These are phyloP conservation scores for Albophoma yamanashiensis DNA, from an alignment of 2,329 filamentous ascomycete genomes.

Conservation along the genomic window DNA sequence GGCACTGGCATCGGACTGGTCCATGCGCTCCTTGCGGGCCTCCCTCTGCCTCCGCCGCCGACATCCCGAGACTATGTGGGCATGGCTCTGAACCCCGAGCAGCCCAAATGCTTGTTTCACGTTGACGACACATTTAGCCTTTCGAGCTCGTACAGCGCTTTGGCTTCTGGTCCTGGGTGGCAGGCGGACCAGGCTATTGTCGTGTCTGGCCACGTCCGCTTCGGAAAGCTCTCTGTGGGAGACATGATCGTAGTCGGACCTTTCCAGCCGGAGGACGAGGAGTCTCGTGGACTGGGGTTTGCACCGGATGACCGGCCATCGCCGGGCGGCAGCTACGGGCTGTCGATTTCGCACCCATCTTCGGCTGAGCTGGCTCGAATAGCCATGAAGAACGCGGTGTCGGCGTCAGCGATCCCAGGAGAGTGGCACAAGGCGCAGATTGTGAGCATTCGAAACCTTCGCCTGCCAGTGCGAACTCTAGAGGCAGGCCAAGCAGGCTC, in stretches of 20 bases:
- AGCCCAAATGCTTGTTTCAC: constrained; percentile 64
- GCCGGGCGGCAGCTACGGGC: constrained; percentile 30
- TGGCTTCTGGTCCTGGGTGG: constrained; percentile 7
- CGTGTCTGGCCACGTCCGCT: constrained; percentile 74
- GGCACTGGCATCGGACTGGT: constrained; percentile 72
- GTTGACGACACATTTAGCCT: constrained; percentile 84
- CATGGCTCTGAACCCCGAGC: constrained; percentile 44
- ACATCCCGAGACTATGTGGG: constrained; percentile 45
- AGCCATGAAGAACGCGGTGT: constrained; percentile 40
- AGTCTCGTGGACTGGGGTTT: constrained; percentile 14
- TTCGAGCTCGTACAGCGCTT: constrained; percentile 42
- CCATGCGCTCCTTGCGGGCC: constrained; percentile 66
- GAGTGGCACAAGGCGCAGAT: constrained; percentile 77
- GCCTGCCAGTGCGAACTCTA: constrained; percentile 68
- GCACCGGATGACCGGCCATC: constrained; percentile 36
- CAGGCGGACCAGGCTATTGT: constrained; percentile 51
- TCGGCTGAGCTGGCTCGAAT: constrained; percentile 42
- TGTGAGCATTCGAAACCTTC: constrained; percentile 78
- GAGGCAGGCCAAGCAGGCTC: constrained; percentile 80
- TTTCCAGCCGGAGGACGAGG: constrained; percentile 50
- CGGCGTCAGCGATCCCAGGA: constrained; percentile 41
- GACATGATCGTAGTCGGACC: constrained; percentile 73
- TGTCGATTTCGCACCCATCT: constrained; percentile 42
- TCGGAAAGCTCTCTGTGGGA: constrained; percentile 66
- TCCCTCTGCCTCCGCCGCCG: constrained; percentile 56